Conservation (phyloP, 768 basidiomycete genomes). For the Sutorius australiensis region DNA sequence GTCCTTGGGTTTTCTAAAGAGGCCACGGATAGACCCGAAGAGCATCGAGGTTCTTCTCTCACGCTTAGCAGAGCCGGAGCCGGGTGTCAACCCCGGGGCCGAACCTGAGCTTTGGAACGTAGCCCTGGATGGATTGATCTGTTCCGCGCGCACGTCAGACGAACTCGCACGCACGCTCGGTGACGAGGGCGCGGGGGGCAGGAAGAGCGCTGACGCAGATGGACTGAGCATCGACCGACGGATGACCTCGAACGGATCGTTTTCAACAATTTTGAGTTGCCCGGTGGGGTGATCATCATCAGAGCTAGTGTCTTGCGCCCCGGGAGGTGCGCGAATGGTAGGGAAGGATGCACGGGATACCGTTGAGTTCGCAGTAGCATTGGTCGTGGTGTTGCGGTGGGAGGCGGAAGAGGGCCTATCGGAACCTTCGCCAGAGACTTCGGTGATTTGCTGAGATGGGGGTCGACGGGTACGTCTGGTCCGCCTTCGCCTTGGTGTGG, state of each 20-base stretch:
- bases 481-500: conserved; percentile 1
- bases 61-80: conserved; percentile 4
- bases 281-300: conserved; percentile 16
- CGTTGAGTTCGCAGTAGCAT: not conserved
- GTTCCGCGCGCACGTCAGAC: not conserved
- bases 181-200: not conserved
- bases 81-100: not conserved
- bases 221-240: conserved; percentile 5
- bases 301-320: conserved; percentile 12
- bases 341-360: not conserved
- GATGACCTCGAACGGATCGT: conserved; percentile 23
- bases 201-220: not conserved
- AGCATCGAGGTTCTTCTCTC: conserved; percentile 20
- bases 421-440: conserved; percentile 22
- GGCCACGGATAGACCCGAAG: conserved; percentile 25
- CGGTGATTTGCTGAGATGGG: conserved; percentile 24
- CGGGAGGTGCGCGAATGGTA: not conserved
- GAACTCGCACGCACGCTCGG: not conserved
- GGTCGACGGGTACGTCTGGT: conserved; percentile 14
- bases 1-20: conserved; percentile 25
- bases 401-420: not conserved
- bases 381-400: not conserved
- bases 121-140: not conserved
- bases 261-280: conserved; percentile 23
- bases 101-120: not conserved